Base-by-base conservation (phyloP, 2,329 filamentous ascomycete species). In the Colletotrichum sp. region DNA sequence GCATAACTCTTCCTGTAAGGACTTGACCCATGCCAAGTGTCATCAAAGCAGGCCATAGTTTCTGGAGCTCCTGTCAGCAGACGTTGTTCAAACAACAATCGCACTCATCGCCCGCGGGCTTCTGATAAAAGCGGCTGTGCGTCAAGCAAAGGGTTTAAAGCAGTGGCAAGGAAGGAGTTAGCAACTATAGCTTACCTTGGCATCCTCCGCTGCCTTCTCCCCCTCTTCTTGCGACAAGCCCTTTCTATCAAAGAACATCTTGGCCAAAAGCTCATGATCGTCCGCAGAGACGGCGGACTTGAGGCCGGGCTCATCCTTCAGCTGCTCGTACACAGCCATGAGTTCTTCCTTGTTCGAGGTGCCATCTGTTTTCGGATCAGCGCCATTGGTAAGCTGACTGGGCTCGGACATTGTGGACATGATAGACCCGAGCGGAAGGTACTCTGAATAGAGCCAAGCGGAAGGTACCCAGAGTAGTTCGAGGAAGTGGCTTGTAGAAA, bases 371-470 rank as follows among this genome's bases (percentile, higher is more conserved):
- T 52, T 18, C 10, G 44, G 6, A 5, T 5, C 30, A 4, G 3
- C 18, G 3, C 9, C 6, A 1, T 49, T 49, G 18, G 0, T 2
- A 9, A 49, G 18, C 18, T 12, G 9, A 4, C 0, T 18, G n/a
- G 10, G 0, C 0, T 49, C 18, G 44, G n/a, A 49, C 18, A 49
- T 49, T 21, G 9, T 7, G 12, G 1, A 21, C 44, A 4, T 7
- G 3, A 49, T 4, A 10, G 9, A 28, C 6, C 26, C 26, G 6
- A 28, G 26, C 6, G 26, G 26, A 28, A 28, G 26, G 26, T 8
- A 28, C 6, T n/a, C n/a, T n/a, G n/a, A n/a, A 49, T 4, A 10
- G 9, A 28, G 2, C 26, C 26, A 6, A 28, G 26, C 6, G 26
- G 26, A 28, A 28, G 26, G 26, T 8, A 28, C 6, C 26, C 26